Conservation (phyloP, 192 early-diverging fungal species). For the Coemansia nantahalensis region DNA sequence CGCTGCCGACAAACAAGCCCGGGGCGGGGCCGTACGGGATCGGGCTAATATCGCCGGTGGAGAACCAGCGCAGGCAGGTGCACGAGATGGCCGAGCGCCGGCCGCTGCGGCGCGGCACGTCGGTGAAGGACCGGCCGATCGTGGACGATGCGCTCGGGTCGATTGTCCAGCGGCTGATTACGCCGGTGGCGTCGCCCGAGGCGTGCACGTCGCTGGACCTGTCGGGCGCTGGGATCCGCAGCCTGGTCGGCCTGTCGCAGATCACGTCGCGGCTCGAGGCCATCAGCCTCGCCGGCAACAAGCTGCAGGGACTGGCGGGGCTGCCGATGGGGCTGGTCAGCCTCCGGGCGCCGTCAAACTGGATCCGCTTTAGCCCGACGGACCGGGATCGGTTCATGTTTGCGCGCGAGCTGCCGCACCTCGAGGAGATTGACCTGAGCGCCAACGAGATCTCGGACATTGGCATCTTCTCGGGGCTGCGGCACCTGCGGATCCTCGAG, state of each 20-base stretch:
- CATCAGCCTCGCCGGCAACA: conserved; percentile 40
- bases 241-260: conserved; percentile 34
- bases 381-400: conserved; percentile 27
- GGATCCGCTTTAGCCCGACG: conserved; percentile 35
- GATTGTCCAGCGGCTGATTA: conserved; percentile 47
- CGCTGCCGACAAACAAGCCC: conserved; percentile 18
- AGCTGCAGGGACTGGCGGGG: conserved; percentile 38
- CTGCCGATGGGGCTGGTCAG: conserved; percentile 40
- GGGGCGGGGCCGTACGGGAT: conserved; percentile 15
- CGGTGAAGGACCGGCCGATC: conserved; percentile 14
- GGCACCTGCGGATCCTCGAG: conserved; percentile 40
- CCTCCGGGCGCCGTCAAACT: conserved; percentile 43
- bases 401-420: conserved; percentile 50
- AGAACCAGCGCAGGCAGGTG: conserved; percentile 31
- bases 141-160: conserved; percentile 47
- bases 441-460: conserved; percentile 50
- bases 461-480: conserved; percentile 40
- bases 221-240: conserved; percentile 43
- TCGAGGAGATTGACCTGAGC: conserved; percentile 47
- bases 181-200: conserved; percentile 40
- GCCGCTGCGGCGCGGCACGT: conserved; percentile 7
- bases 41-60: conserved; percentile 41
- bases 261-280: conserved; percentile 42
- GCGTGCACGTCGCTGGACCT: conserved; percentile 39
- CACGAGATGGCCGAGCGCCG: conserved; percentile 47